Evolutionary conservation across 2,329 filamentous ascomycete species (phyloP).

Genomic region (Helicocarpus griseus): DNA sequence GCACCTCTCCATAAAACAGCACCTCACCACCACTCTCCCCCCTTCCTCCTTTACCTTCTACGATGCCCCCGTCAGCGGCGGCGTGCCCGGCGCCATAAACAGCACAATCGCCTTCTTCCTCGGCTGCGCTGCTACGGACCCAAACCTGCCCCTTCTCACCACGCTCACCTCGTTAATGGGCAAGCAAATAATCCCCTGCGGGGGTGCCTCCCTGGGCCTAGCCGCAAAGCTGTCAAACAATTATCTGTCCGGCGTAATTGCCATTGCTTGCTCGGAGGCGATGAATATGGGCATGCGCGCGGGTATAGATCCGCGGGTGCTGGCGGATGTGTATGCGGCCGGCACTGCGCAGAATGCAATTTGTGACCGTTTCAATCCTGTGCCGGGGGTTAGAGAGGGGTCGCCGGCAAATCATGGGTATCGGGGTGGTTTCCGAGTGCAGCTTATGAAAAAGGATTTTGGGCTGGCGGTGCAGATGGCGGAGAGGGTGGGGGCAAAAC

Average conservation of each 20-base stretch:
- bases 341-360: constrained; percentile 45
- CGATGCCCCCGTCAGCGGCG: constrained; percentile 46
- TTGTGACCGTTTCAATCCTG: constrained; percentile 42
- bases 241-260: constrained; percentile 50
- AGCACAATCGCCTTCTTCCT: constrained; percentile 47
- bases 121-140: constrained; percentile 33
- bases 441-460: constrained; percentile 53
- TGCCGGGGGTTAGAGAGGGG: constrained; percentile 40
- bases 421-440: constrained; percentile 47
- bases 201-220: constrained; percentile 46
- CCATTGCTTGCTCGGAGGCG: constrained; percentile 49
- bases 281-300: constrained; percentile 52
- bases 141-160: constrained; percentile 36
- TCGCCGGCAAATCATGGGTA: constrained; percentile 42
- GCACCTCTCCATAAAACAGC: constrained; percentile 37
- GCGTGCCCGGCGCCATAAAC: constrained; percentile 42
- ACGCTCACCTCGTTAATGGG: constrained; percentile 44
- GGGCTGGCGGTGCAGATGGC: constrained; percentile 46
- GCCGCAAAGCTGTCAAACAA: constrained; percentile 54
- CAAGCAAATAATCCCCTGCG: constrained; percentile 45
- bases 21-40: constrained; percentile 27
- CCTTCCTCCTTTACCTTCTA: constrained; percentile 42
- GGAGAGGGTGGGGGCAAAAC: constrained; percentile 40
- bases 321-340: constrained; percentile 43
- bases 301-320: constrained; percentile 45